Base-by-base conservation (phyloP, 2,329 filamentous ascomycete species). In the Ceratocystiopsis brevicomis region DNA sequence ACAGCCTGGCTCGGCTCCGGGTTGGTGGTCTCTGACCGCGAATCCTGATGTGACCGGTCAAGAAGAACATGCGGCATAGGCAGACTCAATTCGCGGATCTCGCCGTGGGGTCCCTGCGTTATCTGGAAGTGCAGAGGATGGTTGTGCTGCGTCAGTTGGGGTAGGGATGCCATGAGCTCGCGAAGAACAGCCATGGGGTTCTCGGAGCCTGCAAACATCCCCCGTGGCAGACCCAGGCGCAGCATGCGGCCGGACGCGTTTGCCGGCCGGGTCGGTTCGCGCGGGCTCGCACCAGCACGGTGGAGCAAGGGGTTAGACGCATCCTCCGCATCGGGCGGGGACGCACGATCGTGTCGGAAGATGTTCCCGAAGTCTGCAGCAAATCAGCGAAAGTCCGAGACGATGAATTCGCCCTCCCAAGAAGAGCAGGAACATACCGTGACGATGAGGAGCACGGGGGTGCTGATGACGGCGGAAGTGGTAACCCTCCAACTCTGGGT, bases 221-320 rank as follows among this genome's bases (percentile, higher is more conserved):
- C 59, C 14, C 63, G 59, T 4, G 66, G 63, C 40, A 71, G 55
- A 32, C 67, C 64, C 19, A 71, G 54, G 6, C 75, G 73, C 43
- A 81, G 62, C 30, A 37, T 46, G 4, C 25, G 25, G 10, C 25
- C 25, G 2, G 25, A 30, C 25, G 25, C 6, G 25, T 30, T 30
- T 10, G 25, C 10, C 25, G 25, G 25, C 8, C 25, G 25, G 25
- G 25, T 10, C 25, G 25, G 25, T 10, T 30, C 25, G 6, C 25
- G 25, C 25, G 25, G 8, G 25, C 25, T 30, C 25, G 25, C 25
- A 11, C 25, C 25, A 39, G 60, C 59, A 44, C 83, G 78, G 50
- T 86, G 80, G 43, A 96, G 73, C 13, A 96, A 67, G 38, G 88
- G 88, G 54, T 96, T 95, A 18, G 77, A 69, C 4, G 85, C 86